phyloP scores from a whole-genome alignment of 306 rosid genomes.

The Gastrolobium villosum region DNA sequence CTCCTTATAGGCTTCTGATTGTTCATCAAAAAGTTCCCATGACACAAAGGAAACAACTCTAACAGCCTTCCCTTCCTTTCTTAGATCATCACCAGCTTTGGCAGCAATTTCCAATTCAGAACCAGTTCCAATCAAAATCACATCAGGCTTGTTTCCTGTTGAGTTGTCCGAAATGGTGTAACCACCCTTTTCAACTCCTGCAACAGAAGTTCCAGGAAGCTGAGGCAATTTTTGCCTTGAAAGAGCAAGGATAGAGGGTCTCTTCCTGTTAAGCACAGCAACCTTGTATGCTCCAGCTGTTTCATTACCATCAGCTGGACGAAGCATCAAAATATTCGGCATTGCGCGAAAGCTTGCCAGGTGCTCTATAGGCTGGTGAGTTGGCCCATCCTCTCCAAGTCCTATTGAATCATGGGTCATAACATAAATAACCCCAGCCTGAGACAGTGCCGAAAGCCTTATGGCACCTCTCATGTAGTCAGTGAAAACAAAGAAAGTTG shows the following conservation, averaged over 20 bases:
- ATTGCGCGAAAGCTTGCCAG: slow-evolving; percentile 98
- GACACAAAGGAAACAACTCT: slow-evolving; percentile 91
- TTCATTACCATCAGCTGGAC: slow-evolving; percentile 98
- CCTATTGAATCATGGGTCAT: slow-evolving; percentile 99
- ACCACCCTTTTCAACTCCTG: slow-evolving; percentile 95
- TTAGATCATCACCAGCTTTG: slow-evolving; percentile 88
- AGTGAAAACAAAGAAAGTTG: slow-evolving; percentile 98
- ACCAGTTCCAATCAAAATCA: slow-evolving; percentile 93
- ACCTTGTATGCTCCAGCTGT: slow-evolving; percentile 98
- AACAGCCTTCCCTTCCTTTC: slow-evolving; percentile 93
- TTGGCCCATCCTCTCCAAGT: slow-evolving; percentile 99
- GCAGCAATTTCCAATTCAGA: slow-evolving; percentile 95
- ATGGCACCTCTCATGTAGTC: slow-evolving; percentile 99
- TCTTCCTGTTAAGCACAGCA: slow-evolving; percentile 79
- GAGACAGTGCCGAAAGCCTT: slow-evolving; percentile 84
- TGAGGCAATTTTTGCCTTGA: slow-evolving; percentile 91
- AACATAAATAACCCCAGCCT: slow-evolving; percentile 83
- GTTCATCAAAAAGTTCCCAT: slow-evolving; percentile 95
- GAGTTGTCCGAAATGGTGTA: slow-evolving; percentile 90
- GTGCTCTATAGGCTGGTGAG: slow-evolving; percentile 98
- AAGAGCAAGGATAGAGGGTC: slow-evolving; percentile 96
- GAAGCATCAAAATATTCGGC: slow-evolving; percentile 97
- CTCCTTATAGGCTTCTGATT: slow-evolving; percentile 93
- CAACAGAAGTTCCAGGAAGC: slow-evolving; percentile 85
- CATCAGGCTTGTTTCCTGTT: slow-evolving; percentile 92